A percentile compares a stretch with the other conserved stretches of the same genome.
phyloP scores from a whole-genome alignment of 306 rosid genomes.

The Rosa rugosa region DNA sequence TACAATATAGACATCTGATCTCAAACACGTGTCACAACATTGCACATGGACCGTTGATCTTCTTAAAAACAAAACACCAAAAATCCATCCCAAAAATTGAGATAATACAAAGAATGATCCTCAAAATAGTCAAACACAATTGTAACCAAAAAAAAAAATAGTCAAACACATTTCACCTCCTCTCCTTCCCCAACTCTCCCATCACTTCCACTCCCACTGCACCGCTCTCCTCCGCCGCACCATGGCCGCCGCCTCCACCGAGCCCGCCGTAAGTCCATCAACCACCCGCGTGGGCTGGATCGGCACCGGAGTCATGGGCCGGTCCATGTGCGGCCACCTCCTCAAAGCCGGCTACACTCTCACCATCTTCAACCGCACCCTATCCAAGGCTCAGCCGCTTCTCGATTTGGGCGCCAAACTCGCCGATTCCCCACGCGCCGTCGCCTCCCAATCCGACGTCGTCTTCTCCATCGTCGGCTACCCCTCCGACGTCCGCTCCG shows the following conservation, averaged over 20 bases:
- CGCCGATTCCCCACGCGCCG: slow-evolving; percentile 55
- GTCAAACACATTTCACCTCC: slow-evolving; percentile 20
- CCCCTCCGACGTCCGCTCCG: slow-evolving; percentile 93
- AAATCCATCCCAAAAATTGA: not conserved
- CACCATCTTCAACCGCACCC: slow-evolving; percentile 91
- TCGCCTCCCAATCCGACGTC: slow-evolving; percentile 77
- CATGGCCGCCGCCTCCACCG: slow-evolving; percentile 51
- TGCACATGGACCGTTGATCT: not conserved
- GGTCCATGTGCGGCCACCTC: slow-evolving; percentile 78
- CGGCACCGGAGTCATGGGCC: slow-evolving; percentile 97
- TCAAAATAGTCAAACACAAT: not conserved
- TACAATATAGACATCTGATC: too few relatives aligned
- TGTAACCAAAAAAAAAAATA: too few relatives aligned
- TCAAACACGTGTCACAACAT: not conserved
- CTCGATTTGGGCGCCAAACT: slow-evolving; percentile 69
- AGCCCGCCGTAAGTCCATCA: slow-evolving; percentile 47
- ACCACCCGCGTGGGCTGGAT: slow-evolving; percentile 89
- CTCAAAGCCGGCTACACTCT: slow-evolving; percentile 80
- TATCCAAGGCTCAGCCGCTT: slow-evolving; percentile 81
- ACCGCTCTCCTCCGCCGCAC: slow-evolving; percentile 28
- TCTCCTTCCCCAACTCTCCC: slow-evolving; percentile 23
- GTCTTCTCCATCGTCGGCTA: slow-evolving; percentile 90
- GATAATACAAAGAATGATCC: not conserved
- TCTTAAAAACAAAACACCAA: not conserved
- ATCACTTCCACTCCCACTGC: slow-evolving; percentile 12